A percentile compares a stretch with the other conserved stretches of the same genome.
Conservation (phyloP, 2,329 filamentous ascomycete genomes). For the Nothopassalora personata region DNA sequence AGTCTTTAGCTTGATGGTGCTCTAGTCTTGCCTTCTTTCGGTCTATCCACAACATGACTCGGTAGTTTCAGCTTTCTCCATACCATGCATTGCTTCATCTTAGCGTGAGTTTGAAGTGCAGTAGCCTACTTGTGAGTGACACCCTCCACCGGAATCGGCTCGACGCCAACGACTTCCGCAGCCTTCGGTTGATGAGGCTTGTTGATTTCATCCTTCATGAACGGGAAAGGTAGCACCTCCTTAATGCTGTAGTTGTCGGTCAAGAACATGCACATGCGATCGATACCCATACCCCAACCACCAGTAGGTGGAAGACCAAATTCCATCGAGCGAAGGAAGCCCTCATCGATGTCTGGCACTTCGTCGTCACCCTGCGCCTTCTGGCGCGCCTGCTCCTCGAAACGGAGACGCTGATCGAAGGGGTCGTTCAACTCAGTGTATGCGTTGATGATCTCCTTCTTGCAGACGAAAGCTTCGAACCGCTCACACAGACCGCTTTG, state of each 20-base stretch:
- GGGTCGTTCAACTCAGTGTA: conserved; percentile 98
- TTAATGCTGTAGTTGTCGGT: conserved; percentile 95
- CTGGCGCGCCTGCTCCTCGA: conserved; percentile 92
- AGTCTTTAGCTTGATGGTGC: not conserved
- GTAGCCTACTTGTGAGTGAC: conserved; percentile 14
- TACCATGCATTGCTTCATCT: not conserved
- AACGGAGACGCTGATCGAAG: conserved; percentile 84
- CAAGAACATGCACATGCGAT: conserved; percentile 91
- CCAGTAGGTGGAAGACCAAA: conserved; percentile 89
- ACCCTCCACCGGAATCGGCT: conserved; percentile 55
- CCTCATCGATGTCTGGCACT: conserved; percentile 92
- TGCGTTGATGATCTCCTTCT: conserved; percentile 94
- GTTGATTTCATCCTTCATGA: conserved; percentile 77
- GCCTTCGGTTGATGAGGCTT: conserved; percentile 45
- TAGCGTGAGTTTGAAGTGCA: not conserved
- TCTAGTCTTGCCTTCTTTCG: too few species aligned
- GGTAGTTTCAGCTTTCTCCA: not conserved
- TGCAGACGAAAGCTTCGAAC: conserved; percentile 95
- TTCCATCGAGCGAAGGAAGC: conserved; percentile 84
- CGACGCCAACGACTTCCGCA: conserved; percentile 58
- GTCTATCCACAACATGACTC: not conserved
- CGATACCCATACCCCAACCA: conserved; percentile 91
- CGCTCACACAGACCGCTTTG: conserved; percentile 85
- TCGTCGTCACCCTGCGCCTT: conserved; percentile 97
- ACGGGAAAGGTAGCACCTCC: conserved; percentile 92